Evolutionary conservation across 2,329 filamentous ascomycete genomes (phyloP).

Genomic region (Colletotrichum gigasporum): DNA sequence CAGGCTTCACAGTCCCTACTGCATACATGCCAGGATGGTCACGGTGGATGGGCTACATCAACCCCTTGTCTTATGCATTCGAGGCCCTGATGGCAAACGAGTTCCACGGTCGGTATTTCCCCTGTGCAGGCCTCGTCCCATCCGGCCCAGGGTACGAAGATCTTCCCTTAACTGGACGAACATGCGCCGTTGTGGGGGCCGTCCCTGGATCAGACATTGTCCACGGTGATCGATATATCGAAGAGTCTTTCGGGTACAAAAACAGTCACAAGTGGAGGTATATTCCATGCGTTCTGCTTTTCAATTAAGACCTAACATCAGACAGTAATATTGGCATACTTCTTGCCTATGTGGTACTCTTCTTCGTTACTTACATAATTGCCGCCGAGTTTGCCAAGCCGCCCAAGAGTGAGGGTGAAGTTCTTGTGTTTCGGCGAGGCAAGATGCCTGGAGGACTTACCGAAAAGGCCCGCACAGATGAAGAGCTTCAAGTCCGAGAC

Average conservation of each 20-base stretch:
- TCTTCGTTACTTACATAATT: constrained; percentile 68
- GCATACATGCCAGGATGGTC: constrained; percentile 82
- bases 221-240: constrained; percentile 55
- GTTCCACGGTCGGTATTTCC: constrained; percentile 72
- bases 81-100: constrained; percentile 87
- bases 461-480: constrained; percentile 1
- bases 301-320: not conserved
- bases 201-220: constrained; percentile 51
- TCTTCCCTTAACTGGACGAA: constrained; percentile 47
- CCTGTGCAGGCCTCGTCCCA: constrained; percentile 57
- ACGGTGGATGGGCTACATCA: constrained; percentile 83
- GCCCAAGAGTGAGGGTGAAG: constrained; percentile 79
- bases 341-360: constrained; percentile 69
- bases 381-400: constrained; percentile 72
- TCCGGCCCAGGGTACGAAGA: constrained; percentile 46
- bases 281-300: not conserved
- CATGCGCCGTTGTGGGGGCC: constrained; percentile 57
- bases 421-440: constrained; percentile 65
- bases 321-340: constrained; percentile 74
- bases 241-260: constrained; percentile 52
- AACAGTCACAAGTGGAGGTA: constrained; percentile 55
- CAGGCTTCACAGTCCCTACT: constrained; percentile 73
- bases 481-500: constrained; percentile 7
- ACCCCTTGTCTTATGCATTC: constrained; percentile 83
- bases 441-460: constrained; percentile 59